These are phyloP conservation scores for Scorias spongiosa DNA, from an alignment of 2,329 filamentous ascomycete genomes.

Conservation along the genomic window DNA sequence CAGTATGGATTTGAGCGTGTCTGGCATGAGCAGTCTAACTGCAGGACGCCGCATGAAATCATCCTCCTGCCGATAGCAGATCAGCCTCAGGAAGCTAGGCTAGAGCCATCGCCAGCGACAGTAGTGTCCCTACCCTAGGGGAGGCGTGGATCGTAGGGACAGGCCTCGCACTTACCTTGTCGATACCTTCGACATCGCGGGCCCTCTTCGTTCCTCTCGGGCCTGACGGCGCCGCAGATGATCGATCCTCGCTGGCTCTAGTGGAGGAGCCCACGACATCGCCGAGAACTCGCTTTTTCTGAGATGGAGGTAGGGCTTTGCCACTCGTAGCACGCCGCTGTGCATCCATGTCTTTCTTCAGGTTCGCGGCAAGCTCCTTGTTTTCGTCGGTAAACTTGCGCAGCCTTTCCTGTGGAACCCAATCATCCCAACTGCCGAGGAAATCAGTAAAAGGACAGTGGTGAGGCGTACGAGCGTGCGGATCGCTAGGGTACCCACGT, in stretches of 20 bases:
- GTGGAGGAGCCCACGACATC: conserved; percentile 34
- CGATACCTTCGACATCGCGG: conserved; percentile 61
- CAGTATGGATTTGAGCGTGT: conserved; percentile 77
- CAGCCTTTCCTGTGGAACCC: conserved; percentile 85
- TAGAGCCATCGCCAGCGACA: background rate
- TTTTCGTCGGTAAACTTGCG: conserved; percentile 93
- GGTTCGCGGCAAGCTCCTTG: conserved; percentile 66
- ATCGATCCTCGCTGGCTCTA: conserved; percentile 65
- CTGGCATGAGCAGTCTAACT: conserved; percentile 73
- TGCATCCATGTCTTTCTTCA: conserved; percentile 52
- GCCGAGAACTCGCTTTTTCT: conserved; percentile 33
- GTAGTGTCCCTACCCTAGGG: background rate
- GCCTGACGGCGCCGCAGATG: conserved; percentile 41
- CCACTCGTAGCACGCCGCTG: conserved; percentile 33
- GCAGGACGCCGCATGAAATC: conserved; percentile 69
- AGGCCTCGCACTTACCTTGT: conserved; percentile 43
- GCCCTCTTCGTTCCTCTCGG: conserved; percentile 58
- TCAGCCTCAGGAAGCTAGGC: background rate
- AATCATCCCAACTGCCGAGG: conserved; percentile 73
- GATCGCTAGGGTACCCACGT: conserved; percentile 43
- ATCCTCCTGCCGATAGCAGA: conserved; percentile 53
- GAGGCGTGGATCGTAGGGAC: too few relatives aligned
- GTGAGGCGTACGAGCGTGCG: background rate
- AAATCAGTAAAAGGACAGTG: background rate
- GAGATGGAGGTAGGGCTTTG: conserved; percentile 26